Base-by-base conservation (phyloP, 768 basidiomycete genomes). In the Mycena rebaudengoi region DNA sequence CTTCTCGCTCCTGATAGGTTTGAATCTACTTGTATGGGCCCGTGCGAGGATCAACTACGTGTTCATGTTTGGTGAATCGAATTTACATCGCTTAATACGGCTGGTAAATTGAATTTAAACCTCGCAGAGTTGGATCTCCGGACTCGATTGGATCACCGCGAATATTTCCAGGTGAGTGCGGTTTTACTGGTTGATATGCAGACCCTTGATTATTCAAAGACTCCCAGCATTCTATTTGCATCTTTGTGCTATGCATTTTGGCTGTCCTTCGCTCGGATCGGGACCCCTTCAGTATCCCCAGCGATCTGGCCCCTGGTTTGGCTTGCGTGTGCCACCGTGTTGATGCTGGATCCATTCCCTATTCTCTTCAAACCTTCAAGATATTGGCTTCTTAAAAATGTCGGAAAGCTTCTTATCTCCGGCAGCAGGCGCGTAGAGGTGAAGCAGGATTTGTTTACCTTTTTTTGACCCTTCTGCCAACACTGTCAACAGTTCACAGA, bases 11-110 rank as follows among this genome's bases (percentile, higher is more conserved):
- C 79, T 98, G 0, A 86, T 99, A 48, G 92, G 94, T 25, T 60
- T 91, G 23, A 98, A 99, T 73, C 68, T 99, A 4, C 68, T 90
- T 21, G 91, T 90, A 0, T 99, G 94, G 91, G 82, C 86, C 0
- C 76, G 79, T 3, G 81, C 88, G 5, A 83, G 91, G 39, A 95
- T 99, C 69, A 99, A 98, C 73, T 97, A 96, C 69, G 85, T 89
- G 23, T 97, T 98, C 74, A 93, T 96, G 40, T 93, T 96, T 69
- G 91, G 91, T 91, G 60, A 35, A 84, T 70, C 28, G 10, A 18
- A 18, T 10, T n/a, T 26, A n/a, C 59, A 32, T 7, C 13, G 11
- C 32, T 29, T 18, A 21, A 7, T 25, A 3, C 12, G 14, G 26
- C 20, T 10, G 28, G 21, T 7, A 10, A 13, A 1, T 28, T 48